Evolutionary conservation across 129 eudicot genomes (phyloP), one percentile per base, ranked within the genome.

Genomic region (Centrapalus pauciflorus): DNA sequence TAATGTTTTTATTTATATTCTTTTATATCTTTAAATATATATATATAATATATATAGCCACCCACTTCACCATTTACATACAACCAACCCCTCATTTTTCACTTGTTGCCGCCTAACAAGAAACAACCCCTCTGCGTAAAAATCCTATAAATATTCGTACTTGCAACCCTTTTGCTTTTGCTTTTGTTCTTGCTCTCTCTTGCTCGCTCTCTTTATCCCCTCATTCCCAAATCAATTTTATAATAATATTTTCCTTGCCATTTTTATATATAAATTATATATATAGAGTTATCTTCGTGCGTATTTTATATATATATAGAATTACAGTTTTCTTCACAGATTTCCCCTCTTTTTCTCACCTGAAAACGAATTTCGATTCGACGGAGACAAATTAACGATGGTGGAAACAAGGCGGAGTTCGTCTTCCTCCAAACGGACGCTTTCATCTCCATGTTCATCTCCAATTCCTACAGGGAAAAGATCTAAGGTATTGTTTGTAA

Each of bases 381-480:
- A 45, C 20, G 16, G 69, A 60, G 58, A 75, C 29, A 56, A 45
- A 55, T 66, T 59, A 69, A 70, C 71, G 46, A 89, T 89, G 96
- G 96, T 89, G 55, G 93, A 89, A 79, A 89, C 96, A 49, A 66
- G 96, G 55, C 79, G 96, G 46, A 74, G 90, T 41, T 89, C 96
- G 1, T 80, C 96, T 48, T 83, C 93, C 8, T 83, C 93, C 24
- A 89, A 89, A 68, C 93, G 93, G 9, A 78, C 87, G 34, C 80
- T 85, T 13, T 70, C 96, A 1, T 80, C 90, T 3, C 82, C 92
- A 7, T 71, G 73, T 26, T 70, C 86, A 0, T 83, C 95, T n/a
- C 66, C 87, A 14, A 62, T 79, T 12, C 90, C 95, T 35, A 83
- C 70, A 21, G 84, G 87, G 19, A 88, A 88, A 50, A 72, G 92